phyloP scores from a whole-genome alignment of 306 rosid species.

The Sesbania bispinosa region DNA sequence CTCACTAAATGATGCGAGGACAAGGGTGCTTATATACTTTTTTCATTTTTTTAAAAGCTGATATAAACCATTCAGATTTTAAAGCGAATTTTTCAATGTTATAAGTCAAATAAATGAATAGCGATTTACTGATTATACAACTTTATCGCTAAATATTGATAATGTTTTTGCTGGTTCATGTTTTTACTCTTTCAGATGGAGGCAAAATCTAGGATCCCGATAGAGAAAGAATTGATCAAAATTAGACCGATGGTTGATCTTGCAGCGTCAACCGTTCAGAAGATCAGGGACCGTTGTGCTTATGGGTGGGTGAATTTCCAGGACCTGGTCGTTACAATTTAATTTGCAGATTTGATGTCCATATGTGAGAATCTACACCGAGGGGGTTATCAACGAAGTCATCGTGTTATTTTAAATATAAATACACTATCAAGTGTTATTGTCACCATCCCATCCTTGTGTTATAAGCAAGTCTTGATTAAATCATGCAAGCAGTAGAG shows the following conservation, averaged over 20 bases:
- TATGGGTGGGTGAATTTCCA: conserved; percentile 83
- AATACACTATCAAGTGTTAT: too few species aligned
- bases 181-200: conserved; percentile 47
- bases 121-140: neutral
- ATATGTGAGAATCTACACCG: neutral
- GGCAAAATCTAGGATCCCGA: conserved; percentile 40
- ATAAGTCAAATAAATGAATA: conserved; percentile 14
- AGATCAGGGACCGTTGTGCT: conserved; percentile 74
- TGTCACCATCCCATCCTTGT: neutral
- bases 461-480: neutral
- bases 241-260: conserved; percentile 50
- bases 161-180: neutral
- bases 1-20: neutral
- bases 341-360: conserved; percentile 15
- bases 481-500: neutral
- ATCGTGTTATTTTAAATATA: neutral
- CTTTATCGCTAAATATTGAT: neutral
- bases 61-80: neutral
- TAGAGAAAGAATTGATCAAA: conserved; percentile 68
- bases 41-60: neutral
- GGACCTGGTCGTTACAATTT: conserved; percentile 50
- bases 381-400: neutral
- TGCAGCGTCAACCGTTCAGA: conserved; percentile 63
- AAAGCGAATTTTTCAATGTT: neutral
- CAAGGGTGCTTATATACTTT: too few species aligned